phyloP scores from a whole-genome alignment of 495 filamentous ascomycete species.

The Baudoinia panamericana region DNA sequence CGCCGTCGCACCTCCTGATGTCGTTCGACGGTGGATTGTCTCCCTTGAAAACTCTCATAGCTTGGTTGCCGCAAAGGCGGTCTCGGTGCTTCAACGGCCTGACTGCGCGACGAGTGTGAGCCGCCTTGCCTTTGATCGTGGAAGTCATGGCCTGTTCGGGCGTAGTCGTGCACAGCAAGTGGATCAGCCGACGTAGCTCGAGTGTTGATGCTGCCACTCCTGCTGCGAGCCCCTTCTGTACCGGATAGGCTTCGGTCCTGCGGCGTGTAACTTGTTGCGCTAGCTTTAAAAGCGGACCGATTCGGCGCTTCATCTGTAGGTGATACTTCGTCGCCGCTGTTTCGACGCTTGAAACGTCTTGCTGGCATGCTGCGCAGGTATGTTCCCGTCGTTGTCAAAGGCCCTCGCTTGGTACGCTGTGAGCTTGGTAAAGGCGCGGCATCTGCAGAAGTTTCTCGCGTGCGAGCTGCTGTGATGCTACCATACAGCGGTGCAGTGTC shows the following conservation, averaged over 20 bases:
- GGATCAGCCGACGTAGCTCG: slow-evolving; percentile 17
- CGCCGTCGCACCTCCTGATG: slow-evolving; percentile 4
- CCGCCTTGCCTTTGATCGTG: slow-evolving; percentile 4
- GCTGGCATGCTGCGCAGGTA: slow-evolving; percentile 20
- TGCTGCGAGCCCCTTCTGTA: slow-evolving; percentile 6
- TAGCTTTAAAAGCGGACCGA: slow-evolving; percentile 10
- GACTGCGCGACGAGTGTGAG: slow-evolving; percentile 12
- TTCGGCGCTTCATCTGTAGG: slow-evolving; percentile 14
- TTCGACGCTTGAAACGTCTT: slow-evolving; percentile 20
- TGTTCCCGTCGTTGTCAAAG: slow-evolving; percentile 16
- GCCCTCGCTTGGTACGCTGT: slow-evolving; percentile 18
- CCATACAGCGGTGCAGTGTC: slow-evolving; percentile 11
- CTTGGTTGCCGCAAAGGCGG: slow-evolving; percentile 14
- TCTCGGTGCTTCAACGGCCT: slow-evolving; percentile 11
- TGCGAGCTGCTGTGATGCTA: slow-evolving; percentile 8
- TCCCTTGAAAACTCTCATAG: slow-evolving; percentile 5
- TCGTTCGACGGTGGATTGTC: slow-evolving; percentile 13
- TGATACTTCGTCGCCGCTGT: slow-evolving; percentile 22
- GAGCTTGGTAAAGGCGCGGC: slow-evolving; percentile 14
- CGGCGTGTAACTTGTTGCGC: slow-evolving; percentile 5
- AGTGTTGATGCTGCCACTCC: slow-evolving; percentile 14
- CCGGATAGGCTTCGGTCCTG: slow-evolving; percentile 6
- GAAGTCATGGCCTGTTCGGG: neutral
- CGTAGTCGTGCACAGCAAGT: slow-evolving; percentile 22
- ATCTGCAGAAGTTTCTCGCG: slow-evolving; percentile 17